A percentile compares a stretch with the other conserved stretches of the same genome.
phyloP scores from a whole-genome alignment of 1,284 basidiomycete genomes.

The Takashimella tepidaria region DNA sequence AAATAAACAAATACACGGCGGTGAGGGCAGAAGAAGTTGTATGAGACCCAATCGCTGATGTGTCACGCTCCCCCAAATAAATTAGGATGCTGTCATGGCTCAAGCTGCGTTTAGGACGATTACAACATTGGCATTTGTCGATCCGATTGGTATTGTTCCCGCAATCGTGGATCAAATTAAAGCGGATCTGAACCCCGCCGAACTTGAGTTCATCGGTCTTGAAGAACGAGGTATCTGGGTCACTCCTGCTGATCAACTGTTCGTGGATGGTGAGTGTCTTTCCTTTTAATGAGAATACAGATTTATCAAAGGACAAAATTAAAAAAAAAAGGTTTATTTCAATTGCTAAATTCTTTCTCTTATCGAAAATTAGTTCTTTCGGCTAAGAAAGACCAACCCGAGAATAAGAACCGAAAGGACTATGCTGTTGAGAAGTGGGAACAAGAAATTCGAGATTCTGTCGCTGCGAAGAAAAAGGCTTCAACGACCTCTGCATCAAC shows the following conservation, averaged over 20 bases:
- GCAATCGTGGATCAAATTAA: constrained; percentile 63
- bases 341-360: not conserved
- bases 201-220: constrained; percentile 61
- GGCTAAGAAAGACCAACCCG: constrained; percentile 55
- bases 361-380: constrained; percentile 58
- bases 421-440: constrained; percentile 90
- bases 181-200: constrained; percentile 57
- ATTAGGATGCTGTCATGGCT: constrained; percentile 27
- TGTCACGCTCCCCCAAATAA: too few relatives aligned
- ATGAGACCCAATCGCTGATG: too few relatives aligned
- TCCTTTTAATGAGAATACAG: not conserved
- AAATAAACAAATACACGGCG: too few relatives aligned
- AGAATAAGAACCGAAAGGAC: constrained; percentile 71
- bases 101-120: constrained; percentile 67
- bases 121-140: constrained; percentile 71
- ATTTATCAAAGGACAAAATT: not conserved
- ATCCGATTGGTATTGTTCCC: constrained; percentile 63
- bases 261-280: constrained; percentile 63
- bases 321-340: not conserved
- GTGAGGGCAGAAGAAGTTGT: too few relatives aligned
- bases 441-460: constrained; percentile 75
- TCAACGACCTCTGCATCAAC: constrained; percentile 48
- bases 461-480: constrained; percentile 67
- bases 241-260: constrained; percentile 72
- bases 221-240: constrained; percentile 76